phyloP scores from a whole-genome alignment of 129 eudicot genomes.

The Lonicera japonica region DNA sequence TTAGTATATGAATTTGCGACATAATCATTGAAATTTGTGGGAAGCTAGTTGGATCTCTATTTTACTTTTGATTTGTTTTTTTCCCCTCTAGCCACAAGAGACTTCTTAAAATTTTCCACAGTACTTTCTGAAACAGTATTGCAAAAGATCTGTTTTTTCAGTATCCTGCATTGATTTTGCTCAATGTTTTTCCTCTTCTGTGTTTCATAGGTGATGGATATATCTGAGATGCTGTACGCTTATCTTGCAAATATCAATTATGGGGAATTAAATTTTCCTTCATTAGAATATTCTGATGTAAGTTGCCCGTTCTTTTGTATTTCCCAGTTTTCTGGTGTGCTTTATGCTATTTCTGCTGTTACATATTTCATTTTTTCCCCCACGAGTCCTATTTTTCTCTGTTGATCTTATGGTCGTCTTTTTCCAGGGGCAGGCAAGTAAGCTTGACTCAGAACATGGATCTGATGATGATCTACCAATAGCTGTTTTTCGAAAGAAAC shows the following conservation, averaged over 20 bases:
- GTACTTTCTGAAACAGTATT: too few species aligned
- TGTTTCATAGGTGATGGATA: constrained; percentile 49
- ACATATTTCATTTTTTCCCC: neutral
- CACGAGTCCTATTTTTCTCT: neutral
- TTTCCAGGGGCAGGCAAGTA: constrained; percentile 30
- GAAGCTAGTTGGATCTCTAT: too few species aligned
- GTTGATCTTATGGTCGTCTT: constrained; percentile 6
- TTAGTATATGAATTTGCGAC: too few species aligned
- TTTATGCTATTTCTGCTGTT: neutral
- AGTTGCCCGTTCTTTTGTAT: constrained; percentile 14
- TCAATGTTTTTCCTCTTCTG: neutral
- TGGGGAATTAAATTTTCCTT: constrained; percentile 31
- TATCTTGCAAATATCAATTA: constrained; percentile 38
- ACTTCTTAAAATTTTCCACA: neutral
- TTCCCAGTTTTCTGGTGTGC: constrained; percentile 2
- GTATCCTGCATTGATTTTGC: neutral
- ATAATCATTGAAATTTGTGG: too few species aligned
- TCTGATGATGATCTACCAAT: constrained; percentile 17
- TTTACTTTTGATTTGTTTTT: too few species aligned
- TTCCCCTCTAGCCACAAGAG: too few species aligned
- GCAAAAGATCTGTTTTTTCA: neutral
- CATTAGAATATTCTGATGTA: constrained; percentile 34
- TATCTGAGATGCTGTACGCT: constrained; percentile 53
- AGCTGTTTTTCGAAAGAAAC: constrained; percentile 13
- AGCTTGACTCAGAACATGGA: constrained; percentile 11